phyloP scores from a whole-genome alignment of 129 eudicot species.

The Artemisia tridentata region DNA sequence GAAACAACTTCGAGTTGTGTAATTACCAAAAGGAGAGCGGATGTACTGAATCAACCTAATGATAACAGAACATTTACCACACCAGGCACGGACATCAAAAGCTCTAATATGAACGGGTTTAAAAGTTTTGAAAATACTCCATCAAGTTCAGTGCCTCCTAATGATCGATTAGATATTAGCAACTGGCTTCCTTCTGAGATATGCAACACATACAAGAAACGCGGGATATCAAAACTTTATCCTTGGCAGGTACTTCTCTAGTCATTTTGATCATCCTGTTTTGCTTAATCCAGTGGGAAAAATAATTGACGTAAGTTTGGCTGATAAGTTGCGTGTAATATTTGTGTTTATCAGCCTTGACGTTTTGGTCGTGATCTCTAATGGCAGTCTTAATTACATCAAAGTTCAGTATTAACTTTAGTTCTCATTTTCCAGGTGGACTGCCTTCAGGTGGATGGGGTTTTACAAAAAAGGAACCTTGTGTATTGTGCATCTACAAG shows the following conservation, averaged over 20 bases:
- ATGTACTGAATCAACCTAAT: slow-evolving; percentile 21
- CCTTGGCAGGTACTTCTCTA: slow-evolving; percentile 82
- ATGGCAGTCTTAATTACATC: no score
- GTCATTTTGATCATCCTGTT: neutral
- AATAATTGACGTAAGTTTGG: neutral
- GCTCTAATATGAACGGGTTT: slow-evolving; percentile 15
- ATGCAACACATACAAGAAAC: slow-evolving; percentile 60
- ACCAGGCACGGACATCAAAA: slow-evolving; percentile 32
- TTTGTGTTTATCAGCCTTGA: no score
- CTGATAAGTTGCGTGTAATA: no score
- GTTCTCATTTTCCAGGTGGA: slow-evolving; percentile 62
- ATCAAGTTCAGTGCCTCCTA: slow-evolving; percentile 51
- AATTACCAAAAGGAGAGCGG: slow-evolving; percentile 34
- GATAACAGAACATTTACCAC: slow-evolving; percentile 34
- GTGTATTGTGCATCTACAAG: slow-evolving; percentile 99
- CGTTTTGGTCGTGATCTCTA: no score
- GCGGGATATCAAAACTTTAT: slow-evolving; percentile 80
- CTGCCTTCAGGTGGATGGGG: slow-evolving; percentile 97
- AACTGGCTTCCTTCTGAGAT: slow-evolving; percentile 88
- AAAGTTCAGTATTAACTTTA: slow-evolving; percentile 2
- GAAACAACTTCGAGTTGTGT: slow-evolving; percentile 32
- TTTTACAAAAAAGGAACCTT: slow-evolving; percentile 78
- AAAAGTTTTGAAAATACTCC: slow-evolving; percentile 59
- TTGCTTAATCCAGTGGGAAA: no score
- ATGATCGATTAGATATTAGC: slow-evolving; percentile 61